Evolutionary conservation across 2,329 filamentous ascomycete genomes (phyloP), one percentile per base, ranked within the genome.

Genomic region (Apiospora kogelbergensis): DNA sequence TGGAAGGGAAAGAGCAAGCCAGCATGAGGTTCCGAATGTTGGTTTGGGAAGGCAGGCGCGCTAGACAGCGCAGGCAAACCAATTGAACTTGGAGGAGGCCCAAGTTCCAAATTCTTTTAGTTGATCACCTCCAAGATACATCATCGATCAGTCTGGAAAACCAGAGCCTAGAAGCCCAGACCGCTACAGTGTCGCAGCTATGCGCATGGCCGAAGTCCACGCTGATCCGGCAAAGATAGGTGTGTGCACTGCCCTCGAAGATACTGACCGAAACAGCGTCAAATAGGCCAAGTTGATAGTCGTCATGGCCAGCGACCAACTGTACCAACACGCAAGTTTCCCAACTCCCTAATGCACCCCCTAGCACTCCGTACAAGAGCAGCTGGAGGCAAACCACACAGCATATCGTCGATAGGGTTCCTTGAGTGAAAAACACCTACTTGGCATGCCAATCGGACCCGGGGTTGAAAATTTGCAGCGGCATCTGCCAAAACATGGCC

Each of bases 131-230:
- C 22, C 17, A 26, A 53, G 11, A 20, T 33, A 30, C 24, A 53
- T 30, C 24, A 9, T 30, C 53, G 20, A 60, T 42, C 40, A 13
- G 40, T 3, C 3, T 42, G 53, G 53, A n/a, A n/a, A n/a, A n/a
- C n/a, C n/a, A n/a, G n/a, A n/a, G n/a, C n/a, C n/a, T n/a, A n/a
- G n/a, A n/a, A n/a, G n/a, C n/a, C n/a, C n/a, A n/a, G n/a, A n/a
- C n/a, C 77, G 85, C 41, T 84, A 86, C 71, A 87, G 89, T 73
- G 87, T 89, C 70, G 86, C 86, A 0, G 87, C 87, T 1, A 86
- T 86, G 17, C 85, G 88, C 46, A 82, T 84, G 22, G 77, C 79
- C 0, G 81, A 84, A 46, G 83, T 87, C 15, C 79, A 89, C 68
- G 73, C 78, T 45, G 82, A 82, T 0, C 78, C 89, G 42, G 80